Conservation (phyloP, 176 grass and related monocot species). For the Tuctoria greenei region DNA sequence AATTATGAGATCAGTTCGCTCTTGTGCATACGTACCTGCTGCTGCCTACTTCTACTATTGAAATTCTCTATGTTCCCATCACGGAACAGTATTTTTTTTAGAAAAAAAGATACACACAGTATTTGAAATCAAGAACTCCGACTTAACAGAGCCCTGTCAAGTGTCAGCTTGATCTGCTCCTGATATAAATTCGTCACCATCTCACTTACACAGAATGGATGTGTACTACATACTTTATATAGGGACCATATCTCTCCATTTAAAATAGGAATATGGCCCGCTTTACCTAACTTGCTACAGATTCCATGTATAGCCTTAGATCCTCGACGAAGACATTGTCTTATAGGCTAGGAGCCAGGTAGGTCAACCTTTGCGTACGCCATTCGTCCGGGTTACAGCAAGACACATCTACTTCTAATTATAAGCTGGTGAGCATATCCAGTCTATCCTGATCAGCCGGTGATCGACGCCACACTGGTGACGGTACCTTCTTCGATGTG, state of each 20-base stretch:
- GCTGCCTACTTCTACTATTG: neutral
- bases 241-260: neutral
- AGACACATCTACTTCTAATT: neutral
- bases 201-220: neutral
- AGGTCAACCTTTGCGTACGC: neutral
- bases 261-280: neutral
- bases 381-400: neutral
- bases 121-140: neutral
- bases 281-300: neutral
- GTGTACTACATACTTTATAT: neutral
- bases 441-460: neutral
- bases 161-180: neutral
- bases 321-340: neutral
- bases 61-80: neutral
- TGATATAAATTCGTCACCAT: neutral
- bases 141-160: neutral
- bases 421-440: neutral
- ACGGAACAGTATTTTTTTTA: neutral
- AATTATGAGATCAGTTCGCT: neutral
- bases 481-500: constrained; percentile 6
- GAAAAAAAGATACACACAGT: neutral
- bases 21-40: neutral
- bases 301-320: neutral
- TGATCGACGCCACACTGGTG: neutral
- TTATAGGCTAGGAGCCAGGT: neutral